These are phyloP conservation scores for Yamadazyma atmosphaerica DNA, from an alignment of 1,139 yeast genomes.

Conservation along the genomic window DNA sequence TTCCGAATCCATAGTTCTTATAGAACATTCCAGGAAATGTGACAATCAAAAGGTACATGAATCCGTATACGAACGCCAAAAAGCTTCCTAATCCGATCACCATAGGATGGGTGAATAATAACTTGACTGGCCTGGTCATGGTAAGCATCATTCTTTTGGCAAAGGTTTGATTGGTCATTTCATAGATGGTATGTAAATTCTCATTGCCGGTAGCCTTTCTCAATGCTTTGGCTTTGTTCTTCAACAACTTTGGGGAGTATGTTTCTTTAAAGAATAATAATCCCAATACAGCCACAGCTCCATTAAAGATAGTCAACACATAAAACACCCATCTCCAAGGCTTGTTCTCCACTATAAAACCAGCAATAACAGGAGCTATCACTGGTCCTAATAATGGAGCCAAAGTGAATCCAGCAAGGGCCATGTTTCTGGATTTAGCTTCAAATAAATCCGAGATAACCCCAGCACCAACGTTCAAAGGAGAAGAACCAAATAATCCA, in stretches of 20 bases:
- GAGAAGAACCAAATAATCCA: constrained; percentile 43
- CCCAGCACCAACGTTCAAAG: constrained; percentile 47
- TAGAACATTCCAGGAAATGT: constrained; percentile 42
- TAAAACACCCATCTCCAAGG: constrained; percentile 49
- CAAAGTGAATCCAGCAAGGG: constrained; percentile 44
- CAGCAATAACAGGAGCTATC: constrained; percentile 58
- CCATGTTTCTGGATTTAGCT: constrained; percentile 37
- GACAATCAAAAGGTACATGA: constrained; percentile 48
- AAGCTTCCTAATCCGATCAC: constrained; percentile 46
- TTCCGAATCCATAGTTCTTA: constrained; percentile 34
- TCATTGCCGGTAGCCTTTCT: constrained; percentile 38
- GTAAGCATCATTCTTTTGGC: constrained; percentile 31
- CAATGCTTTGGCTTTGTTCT: constrained; percentile 30
- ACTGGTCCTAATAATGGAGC: constrained; percentile 61
- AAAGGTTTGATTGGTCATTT: constrained; percentile 38
- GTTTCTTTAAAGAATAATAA: constrained; percentile 40
- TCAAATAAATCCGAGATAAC: constrained; percentile 40
- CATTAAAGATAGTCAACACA: constrained; percentile 43
- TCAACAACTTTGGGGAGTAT: constrained; percentile 39
- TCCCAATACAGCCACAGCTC: constrained; percentile 36
- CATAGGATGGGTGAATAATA: constrained; percentile 47
- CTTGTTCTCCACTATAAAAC: constrained; percentile 50
- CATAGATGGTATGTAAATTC: constrained; percentile 44
- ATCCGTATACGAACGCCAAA: constrained; percentile 49
- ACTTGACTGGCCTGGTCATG: constrained; percentile 39